Base-by-base conservation (phyloP, 75 land plant species). In the Larix kaempferi region DNA sequence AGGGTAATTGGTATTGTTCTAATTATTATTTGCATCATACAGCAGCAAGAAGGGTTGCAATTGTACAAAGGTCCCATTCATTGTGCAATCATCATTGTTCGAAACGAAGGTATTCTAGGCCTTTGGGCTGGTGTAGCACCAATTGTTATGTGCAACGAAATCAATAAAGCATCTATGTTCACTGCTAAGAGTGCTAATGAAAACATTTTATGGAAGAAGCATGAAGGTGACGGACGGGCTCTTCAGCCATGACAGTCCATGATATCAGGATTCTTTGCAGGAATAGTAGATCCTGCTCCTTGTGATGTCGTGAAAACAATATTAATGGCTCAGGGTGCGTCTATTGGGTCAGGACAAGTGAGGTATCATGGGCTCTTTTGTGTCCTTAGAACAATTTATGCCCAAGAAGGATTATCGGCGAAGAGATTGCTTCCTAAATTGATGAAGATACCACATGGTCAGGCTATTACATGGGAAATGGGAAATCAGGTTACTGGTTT, bases 361-460 rank as follows among this genome's bases (percentile, higher is more conserved):
- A 92, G 86, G 72, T 97, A 97, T 84, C 88, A 74, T 63, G 99
- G 99, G 56, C 91, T 97, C 98, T 16, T 91, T 66, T 92, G 95
- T 88, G 93, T 94, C 12, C 83, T 97, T 27, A 76, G 83, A 76
- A 93, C 92, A 17, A 97, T 97, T 35, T 89, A 69, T 83, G 89
- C 92, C 2, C 98, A 97, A 69, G 98, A 97, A 72, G 98, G 99
- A 27, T 65, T 95, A 71, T 77, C 63, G 58, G 91, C 98, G 99
- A 95, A 88, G 78, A 98, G 99, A 15, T 81, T 97, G 73, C 78
- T 97, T 57, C 99, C 99, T 14, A 83, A 98, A 71, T 86, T 97
- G 14, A 97, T 97, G 99, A 89, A 98, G 79, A 97, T 97, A 55
- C 99, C 99, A 26, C 98, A 98, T n/a, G 99, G 99, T 2, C 99